Conservation (phyloP, 1,139 yeast species). For the Suhomyces terraborum region DNA sequence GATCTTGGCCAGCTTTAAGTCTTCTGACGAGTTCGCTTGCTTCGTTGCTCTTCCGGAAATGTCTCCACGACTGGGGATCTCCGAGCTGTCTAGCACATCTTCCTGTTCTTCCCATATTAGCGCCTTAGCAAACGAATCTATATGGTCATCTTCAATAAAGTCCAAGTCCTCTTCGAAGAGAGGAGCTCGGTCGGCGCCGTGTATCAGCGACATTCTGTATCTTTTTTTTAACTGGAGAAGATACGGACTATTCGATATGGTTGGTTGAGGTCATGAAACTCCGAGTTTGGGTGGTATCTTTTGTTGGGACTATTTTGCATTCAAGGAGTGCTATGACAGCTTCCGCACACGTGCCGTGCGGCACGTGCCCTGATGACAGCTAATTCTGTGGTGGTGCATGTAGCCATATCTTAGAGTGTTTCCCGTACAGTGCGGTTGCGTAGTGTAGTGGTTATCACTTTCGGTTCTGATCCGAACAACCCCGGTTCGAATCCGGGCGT, state of each 20-base stretch:
- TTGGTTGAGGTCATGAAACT: neutral
- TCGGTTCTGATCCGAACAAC: conserved; percentile 71
- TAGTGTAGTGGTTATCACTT: conserved; percentile 55
- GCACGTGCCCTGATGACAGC: too few species aligned
- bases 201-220: neutral
- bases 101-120: conserved; percentile 41
- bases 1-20: conserved; percentile 7
- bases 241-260: neutral
- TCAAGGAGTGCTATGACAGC: neutral
- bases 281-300: neutral
- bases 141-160: conserved; percentile 40
- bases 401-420: too few species aligned
- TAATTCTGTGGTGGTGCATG: too few species aligned
- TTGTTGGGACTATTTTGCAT: conserved; percentile 1
- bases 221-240: neutral
- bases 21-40: conserved; percentile 6
- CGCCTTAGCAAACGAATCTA: conserved; percentile 45
- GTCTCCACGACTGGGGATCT: neutral
- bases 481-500: conserved; percentile 97
- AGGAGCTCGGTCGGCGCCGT: conserved; percentile 1
- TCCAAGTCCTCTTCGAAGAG: conserved; percentile 36
- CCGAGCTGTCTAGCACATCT: conserved; percentile 9
- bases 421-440: conserved; percentile 42
- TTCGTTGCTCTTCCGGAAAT: conserved; percentile 5
- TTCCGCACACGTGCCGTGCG: neutral